Conservation (phyloP, 768 basidiomycete species). For the Artomyces pyxidatus region DNA sequence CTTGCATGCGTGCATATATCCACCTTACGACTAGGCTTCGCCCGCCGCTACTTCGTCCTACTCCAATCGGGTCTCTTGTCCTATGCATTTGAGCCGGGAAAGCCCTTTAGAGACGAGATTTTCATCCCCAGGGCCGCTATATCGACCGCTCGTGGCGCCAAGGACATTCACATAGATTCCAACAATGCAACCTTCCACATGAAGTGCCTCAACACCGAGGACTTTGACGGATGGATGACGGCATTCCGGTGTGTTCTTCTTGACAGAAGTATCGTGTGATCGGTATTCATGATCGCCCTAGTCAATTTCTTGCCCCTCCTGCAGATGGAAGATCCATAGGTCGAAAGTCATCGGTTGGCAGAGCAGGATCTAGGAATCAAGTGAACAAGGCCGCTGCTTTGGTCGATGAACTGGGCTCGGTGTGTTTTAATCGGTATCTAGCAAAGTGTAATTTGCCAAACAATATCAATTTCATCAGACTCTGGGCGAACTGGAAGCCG, state of each 20-base stretch:
- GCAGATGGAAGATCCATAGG: conserved; percentile 29
- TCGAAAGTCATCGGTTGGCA: conserved; percentile 27
- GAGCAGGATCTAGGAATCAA: conserved; percentile 34
- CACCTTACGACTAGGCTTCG: conserved; percentile 50
- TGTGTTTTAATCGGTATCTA: conserved; percentile 9
- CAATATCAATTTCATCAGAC: conserved; percentile 30
- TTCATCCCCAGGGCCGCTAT: conserved; percentile 62
- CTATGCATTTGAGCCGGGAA: conserved; percentile 68
- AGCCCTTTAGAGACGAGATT: conserved; percentile 64
- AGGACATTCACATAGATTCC: conserved; percentile 77
- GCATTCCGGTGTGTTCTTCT: conserved; percentile 51
- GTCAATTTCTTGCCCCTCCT: conserved; percentile 50
- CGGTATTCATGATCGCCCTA: conserved; percentile 21
- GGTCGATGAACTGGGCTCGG: conserved; percentile 58
- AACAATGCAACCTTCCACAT: conserved; percentile 74
- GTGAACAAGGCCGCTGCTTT: conserved; percentile 42
- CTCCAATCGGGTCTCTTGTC: conserved; percentile 60
- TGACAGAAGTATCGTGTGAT: not conserved
- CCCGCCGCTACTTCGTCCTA: conserved; percentile 73
- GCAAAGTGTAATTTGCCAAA: conserved; percentile 1
- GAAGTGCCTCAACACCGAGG: conserved; percentile 61
- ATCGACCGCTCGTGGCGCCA: conserved; percentile 62
- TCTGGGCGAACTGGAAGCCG: conserved; percentile 49
- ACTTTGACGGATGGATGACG: conserved; percentile 68
- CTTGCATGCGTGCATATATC: not conserved